Percentiles rank a stretch among this genome's conserved stretches.
Conservation (phyloP, 2,329 filamentous ascomycete species). For the Alternaria dauci region DNA sequence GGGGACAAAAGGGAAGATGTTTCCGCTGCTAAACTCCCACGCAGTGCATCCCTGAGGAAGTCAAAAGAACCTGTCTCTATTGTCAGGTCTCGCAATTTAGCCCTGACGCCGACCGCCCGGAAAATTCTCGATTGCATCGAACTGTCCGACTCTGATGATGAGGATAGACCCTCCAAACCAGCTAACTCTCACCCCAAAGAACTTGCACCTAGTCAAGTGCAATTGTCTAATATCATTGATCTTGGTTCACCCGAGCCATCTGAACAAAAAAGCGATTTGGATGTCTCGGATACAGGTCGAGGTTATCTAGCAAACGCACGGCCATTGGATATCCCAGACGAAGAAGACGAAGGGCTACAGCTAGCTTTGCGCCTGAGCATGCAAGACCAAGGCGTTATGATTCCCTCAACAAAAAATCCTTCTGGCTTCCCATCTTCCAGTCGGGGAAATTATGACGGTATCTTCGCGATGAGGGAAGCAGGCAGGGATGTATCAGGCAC, state of each 20-base stretch:
- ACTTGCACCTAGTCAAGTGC: neutral
- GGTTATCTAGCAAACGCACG: neutral
- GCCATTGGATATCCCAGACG: neutral
- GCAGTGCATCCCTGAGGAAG: neutral
- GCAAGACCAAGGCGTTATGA: conserved; percentile 1
- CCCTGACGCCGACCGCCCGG: neutral
- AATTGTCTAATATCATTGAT: neutral
- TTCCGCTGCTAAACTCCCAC: neutral
- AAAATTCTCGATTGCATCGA: conserved; percentile 8
- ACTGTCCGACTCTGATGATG: conserved; percentile 23
- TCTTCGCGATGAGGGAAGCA: conserved; percentile 13
- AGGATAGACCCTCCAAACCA: neutral
- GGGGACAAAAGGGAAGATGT: neutral
- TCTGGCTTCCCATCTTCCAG: neutral
- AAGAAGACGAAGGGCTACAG: conserved; percentile 16
- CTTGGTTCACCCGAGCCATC: neutral
- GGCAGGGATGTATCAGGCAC: conserved; percentile 5
- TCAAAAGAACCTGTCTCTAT: neutral
- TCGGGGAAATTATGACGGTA: conserved; percentile 3
- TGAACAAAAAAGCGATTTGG: neutral
- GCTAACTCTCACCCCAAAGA: neutral
- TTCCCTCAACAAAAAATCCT: neutral
- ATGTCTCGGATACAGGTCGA: neutral
- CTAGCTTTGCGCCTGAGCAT: conserved; percentile 24
- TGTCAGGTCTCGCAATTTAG: neutral